Evolutionary conservation across 169 alveolate species (phyloP).

Genomic region (Babesia gibsoni): DNA sequence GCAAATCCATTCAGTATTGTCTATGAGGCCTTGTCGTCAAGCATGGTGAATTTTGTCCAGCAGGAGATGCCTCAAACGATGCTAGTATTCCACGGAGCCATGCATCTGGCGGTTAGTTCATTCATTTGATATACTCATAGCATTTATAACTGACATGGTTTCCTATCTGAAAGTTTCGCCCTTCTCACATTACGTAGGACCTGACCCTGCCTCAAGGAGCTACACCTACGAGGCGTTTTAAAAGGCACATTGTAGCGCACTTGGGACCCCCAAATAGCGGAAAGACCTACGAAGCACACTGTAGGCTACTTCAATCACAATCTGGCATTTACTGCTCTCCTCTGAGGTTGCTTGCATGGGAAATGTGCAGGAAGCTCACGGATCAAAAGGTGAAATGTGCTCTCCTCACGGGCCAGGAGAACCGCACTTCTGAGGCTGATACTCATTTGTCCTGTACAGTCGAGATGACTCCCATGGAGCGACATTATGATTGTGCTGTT

Average conservation of each 20-base stretch:
- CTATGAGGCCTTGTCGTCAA: neutral
- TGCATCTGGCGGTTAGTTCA: constrained; percentile 34
- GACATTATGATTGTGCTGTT: constrained; percentile 83
- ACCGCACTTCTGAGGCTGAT: constrained; percentile 49
- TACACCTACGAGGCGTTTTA: constrained; percentile 34
- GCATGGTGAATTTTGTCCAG: neutral
- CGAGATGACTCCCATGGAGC: constrained; percentile 80
- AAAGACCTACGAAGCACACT: constrained; percentile 86
- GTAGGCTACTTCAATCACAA: constrained; percentile 71
- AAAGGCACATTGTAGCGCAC: constrained; percentile 77
- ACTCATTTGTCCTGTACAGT: constrained; percentile 88
- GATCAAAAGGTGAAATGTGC: constrained; percentile 70
- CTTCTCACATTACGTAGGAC: too few relatives aligned
- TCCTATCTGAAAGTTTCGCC: too few relatives aligned
- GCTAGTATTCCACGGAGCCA: constrained; percentile 31
- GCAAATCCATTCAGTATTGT: neutral
- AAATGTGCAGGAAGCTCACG: constrained; percentile 76
- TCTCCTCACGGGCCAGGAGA: constrained; percentile 88
- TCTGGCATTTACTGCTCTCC: constrained; percentile 90
- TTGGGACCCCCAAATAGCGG: constrained; percentile 94
- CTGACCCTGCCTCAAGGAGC: constrained; percentile 11
- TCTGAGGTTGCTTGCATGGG: constrained; percentile 90
- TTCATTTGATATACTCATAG: neutral
- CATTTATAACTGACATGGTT: neutral
- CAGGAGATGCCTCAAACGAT: constrained; percentile 25